Base-by-base conservation (phyloP, 495 filamentous ascomycete genomes). In the Apodospora peruviana region DNA sequence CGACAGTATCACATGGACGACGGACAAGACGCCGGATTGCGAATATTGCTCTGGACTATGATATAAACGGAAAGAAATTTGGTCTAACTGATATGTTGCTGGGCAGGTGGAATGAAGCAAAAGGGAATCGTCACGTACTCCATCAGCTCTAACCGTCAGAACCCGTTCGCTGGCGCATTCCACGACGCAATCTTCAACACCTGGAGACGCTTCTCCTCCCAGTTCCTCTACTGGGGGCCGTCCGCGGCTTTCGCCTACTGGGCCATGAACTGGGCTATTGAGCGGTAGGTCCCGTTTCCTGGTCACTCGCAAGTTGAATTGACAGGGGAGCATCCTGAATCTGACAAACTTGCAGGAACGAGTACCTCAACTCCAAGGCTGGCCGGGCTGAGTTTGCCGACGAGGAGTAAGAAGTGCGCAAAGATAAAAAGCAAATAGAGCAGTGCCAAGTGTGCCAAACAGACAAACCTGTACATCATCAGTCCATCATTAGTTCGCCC, bases 331-430 rank as follows among this genome's bases (percentile, higher is more conserved):
- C 18, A 32, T 32, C 7, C 27, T 32, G 2, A 34, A 53, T 38
- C 51, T 66, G 37, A 60, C 55, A 45, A 42, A 29, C 2, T 24
- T n/a, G 12, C 57, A 95, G 90, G 67, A 96, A 96, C 75, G 79
- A 94, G 61, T 93, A 84, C 74, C 76, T 93, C 57, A 93, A 94
- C 79, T 93, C 87, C 60, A 96, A 96, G 80, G 76, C 78, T 36
- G 90, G 90, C 38, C 87, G 88, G 51, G 72, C 79, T 45, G 73
- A 79, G 62, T 70, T 82, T 50, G 67, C 66, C 8, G 61, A 59
- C 14, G 71, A 73, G 52, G 71, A 78, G 57, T 73, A 77, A 62
- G 50, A 22, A 40, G 18, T 18, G 10, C 23, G 27, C 20, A 43
- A 10, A 19, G 39, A 20, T 36, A 18, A 17, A 17, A 35, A 48